Conservation (phyloP, 106 monocot genomes). For the Apostasia ramifera region DNA sequence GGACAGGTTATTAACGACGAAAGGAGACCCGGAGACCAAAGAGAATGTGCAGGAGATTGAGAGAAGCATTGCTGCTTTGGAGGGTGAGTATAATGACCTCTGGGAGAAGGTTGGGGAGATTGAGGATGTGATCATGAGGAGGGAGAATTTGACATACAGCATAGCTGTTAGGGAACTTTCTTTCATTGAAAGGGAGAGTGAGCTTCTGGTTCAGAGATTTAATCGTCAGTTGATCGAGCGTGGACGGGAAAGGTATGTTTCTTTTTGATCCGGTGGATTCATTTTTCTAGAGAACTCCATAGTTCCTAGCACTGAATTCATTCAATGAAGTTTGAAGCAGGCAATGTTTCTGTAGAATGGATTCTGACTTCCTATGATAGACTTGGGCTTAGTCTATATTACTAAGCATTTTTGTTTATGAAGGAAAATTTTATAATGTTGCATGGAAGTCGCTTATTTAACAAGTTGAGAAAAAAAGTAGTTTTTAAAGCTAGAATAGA, state of each 20-base stretch:
- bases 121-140: constrained; percentile 51
- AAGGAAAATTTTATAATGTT: no score
- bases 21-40: constrained; percentile 9
- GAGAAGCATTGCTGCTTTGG: constrained; percentile 20
- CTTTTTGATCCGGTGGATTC: no score
- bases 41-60: constrained; percentile 38
- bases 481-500: no score
- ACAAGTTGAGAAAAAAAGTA: no score
- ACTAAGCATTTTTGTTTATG: no score
- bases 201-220: constrained; percentile 59
- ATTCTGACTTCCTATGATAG: no score
- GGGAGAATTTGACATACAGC: constrained; percentile 57
- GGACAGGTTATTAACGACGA: constrained; percentile 23
- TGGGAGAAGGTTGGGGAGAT: constrained; percentile 64
- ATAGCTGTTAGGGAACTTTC: constrained; percentile 63
- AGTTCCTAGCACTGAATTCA: no score
- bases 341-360: no score
- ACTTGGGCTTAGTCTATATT: no score
- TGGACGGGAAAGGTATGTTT: constrained; percentile 30
- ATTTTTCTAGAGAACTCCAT: no score
- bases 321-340: no score
- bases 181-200: constrained; percentile 72
- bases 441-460: no score
- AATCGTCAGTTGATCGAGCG: constrained; percentile 21
- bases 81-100: constrained; percentile 51